Conservation (phyloP, 2,329 filamentous ascomycete genomes). For the Microdochium trichocladiopsis region DNA sequence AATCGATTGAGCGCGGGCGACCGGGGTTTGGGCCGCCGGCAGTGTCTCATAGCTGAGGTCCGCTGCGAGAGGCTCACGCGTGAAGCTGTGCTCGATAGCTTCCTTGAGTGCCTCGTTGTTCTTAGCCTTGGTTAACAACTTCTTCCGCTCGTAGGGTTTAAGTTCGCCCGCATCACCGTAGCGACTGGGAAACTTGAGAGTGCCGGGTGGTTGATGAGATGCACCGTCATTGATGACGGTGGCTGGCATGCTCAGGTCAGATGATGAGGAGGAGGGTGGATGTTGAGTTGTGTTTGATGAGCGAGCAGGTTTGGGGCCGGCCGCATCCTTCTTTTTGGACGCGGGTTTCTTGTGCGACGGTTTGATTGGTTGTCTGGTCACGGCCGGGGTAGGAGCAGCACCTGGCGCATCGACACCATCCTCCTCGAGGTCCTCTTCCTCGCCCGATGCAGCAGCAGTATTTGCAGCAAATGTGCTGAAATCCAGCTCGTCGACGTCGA, state of each 20-base stretch:
- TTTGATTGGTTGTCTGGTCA: constrained; percentile 22
- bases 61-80: constrained; percentile 13
- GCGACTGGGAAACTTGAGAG: constrained; percentile 16
- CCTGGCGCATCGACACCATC: constrained; percentile 19
- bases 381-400: constrained; percentile 22
- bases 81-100: constrained; percentile 15
- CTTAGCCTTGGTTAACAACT: constrained; percentile 15
- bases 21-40: constrained; percentile 5
- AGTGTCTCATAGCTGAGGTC: constrained; percentile 6
- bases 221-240: constrained; percentile 16
- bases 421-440: constrained; percentile 18
- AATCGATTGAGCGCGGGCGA: not conserved
- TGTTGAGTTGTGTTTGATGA: constrained; percentile 15
- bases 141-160: constrained; percentile 10
- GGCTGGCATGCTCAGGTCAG: constrained; percentile 21
- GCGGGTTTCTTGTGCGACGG: constrained; percentile 20
- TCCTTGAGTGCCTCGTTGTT: constrained; percentile 14
- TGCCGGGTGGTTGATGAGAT: constrained; percentile 6
- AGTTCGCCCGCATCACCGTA: constrained; percentile 14
- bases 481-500: constrained; percentile 21
- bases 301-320: constrained; percentile 16
- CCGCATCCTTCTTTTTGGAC: constrained; percentile 24
- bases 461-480: constrained; percentile 13
- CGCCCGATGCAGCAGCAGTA: not conserved
- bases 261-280: constrained; percentile 9